phyloP scores from a whole-genome alignment of 2,329 filamentous ascomycete species.

The Harringtonia aguacate region DNA sequence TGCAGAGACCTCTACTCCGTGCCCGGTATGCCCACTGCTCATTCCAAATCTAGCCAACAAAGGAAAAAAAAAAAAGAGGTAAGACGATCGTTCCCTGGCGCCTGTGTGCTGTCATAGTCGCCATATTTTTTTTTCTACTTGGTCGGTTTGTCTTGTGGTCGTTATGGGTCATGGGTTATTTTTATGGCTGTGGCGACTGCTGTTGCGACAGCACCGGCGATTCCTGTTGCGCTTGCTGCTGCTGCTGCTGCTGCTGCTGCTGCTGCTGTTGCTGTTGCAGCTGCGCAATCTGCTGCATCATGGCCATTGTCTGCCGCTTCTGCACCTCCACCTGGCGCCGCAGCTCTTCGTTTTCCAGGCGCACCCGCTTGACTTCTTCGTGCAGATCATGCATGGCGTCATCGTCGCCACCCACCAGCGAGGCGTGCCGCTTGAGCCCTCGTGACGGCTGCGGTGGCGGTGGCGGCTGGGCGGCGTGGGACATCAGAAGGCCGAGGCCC shows the following conservation, averaged over 20 bases:
- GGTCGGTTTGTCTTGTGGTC: too few relatives aligned
- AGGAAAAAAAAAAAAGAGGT: background rate
- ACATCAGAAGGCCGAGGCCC: conserved; percentile 1
- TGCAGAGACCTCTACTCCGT: too few relatives aligned
- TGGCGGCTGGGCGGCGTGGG: background rate
- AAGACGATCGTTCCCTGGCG: too few relatives aligned
- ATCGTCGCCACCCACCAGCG: conserved; percentile 11
- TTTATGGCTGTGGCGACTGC: background rate
- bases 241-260: background rate
- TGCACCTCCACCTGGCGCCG: conserved; percentile 38
- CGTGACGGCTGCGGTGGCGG: background rate
- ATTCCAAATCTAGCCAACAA: background rate
- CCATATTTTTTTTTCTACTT: too few relatives aligned
- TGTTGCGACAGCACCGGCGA: background rate
- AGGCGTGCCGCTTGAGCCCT: conserved; percentile 5
- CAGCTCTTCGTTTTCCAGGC: conserved; percentile 53
- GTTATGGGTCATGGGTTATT: too few relatives aligned
- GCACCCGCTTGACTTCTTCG: conserved; percentile 55
- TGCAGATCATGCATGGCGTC: conserved; percentile 35
- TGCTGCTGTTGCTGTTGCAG: conserved; percentile 21
- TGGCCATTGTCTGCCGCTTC: conserved; percentile 31
- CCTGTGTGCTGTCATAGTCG: too few relatives aligned
- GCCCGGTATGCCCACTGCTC: too few relatives aligned
- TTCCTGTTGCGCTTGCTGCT: background rate
- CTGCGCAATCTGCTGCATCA: conserved; percentile 38